phyloP scores from a whole-genome alignment of 2,329 filamentous ascomycete genomes.

The Penicillium polonicum region DNA sequence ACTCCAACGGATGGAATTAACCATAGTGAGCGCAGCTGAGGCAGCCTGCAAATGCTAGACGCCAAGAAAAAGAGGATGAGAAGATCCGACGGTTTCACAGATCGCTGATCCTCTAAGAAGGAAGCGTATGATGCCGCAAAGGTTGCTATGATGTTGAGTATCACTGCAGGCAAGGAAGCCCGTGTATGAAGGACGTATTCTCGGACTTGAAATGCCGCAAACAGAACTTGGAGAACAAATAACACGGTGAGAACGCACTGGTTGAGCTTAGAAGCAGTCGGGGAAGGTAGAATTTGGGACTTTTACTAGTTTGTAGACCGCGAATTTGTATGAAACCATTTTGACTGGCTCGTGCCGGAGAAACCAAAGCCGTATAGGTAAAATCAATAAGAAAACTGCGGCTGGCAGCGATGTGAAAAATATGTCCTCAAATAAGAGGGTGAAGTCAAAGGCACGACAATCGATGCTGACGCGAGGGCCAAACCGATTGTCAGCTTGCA shows the following conservation, averaged over 20 bases:
- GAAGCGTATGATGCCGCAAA: background rate
- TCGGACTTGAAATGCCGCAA: background rate
- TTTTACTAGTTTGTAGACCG: background rate
- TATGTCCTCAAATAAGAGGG: background rate
- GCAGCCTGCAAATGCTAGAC: conserved; percentile 1
- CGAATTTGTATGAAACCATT: background rate
- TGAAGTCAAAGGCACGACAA: conserved; percentile 5
- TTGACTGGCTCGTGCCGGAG: background rate
- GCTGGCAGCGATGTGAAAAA: background rate
- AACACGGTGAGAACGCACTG: background rate
- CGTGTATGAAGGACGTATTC: background rate
- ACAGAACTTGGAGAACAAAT: background rate
- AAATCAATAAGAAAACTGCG: background rate
- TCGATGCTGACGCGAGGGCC: background rate
- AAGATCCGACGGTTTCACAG: conserved; percentile 2
- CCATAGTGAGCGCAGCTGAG: conserved; percentile 6
- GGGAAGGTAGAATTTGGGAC: background rate
- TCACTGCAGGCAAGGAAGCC: background rate
- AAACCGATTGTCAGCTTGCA: background rate
- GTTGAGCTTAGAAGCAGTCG: background rate
- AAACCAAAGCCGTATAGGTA: background rate
- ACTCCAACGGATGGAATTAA: conserved; percentile 1
- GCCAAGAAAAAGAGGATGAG: conserved; percentile 10
- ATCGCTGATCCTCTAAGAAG: conserved; percentile 1
- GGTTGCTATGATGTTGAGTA: background rate